These are phyloP conservation scores for Apiospora saccharicola DNA, from an alignment of 2,329 filamentous ascomycete genomes.

Conservation along the genomic window DNA sequence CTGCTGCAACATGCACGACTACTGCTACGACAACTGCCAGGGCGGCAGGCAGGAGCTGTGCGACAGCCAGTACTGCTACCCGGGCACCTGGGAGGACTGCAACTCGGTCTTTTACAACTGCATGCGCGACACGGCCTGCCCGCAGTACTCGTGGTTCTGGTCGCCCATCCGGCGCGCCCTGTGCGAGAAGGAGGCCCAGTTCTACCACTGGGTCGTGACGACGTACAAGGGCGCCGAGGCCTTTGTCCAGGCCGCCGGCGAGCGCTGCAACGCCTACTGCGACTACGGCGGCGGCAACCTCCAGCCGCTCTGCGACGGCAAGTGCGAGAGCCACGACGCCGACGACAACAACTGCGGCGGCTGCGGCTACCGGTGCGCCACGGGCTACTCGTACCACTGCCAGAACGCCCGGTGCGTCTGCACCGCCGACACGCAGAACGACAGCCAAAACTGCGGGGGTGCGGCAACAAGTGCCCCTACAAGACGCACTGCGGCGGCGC, in stretches of 20 bases:
- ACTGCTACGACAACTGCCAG: constrained; percentile 24
- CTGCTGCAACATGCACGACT: constrained; percentile 24
- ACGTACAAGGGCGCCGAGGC: constrained; percentile 22
- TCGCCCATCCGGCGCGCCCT: background rate
- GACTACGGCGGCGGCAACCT: background rate
- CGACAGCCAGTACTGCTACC: constrained; percentile 11
- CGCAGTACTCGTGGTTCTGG: constrained; percentile 23
- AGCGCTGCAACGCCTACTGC: constrained; percentile 24
- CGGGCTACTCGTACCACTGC: background rate
- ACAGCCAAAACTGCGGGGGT: constrained; percentile 30
- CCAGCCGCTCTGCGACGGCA: background rate
- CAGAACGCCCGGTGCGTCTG: background rate
- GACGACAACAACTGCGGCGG: background rate
- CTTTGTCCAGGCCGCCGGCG: constrained; percentile 1
- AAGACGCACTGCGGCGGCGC: constrained; percentile 26
- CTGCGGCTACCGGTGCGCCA: background rate
- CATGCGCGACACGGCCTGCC: constrained; percentile 19
- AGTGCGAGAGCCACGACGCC: background rate
- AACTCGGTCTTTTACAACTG: constrained; percentile 23
- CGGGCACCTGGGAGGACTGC: constrained; percentile 19
- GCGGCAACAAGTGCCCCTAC: constrained; percentile 26
- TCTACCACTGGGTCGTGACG: constrained; percentile 23
- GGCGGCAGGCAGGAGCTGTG: constrained; percentile 2
- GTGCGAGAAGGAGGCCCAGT: constrained; percentile 15
- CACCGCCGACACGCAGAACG: constrained; percentile 20